Conservation (phyloP, 2,329 filamentous ascomycete species). For the Fusarium austroafricanum region DNA sequence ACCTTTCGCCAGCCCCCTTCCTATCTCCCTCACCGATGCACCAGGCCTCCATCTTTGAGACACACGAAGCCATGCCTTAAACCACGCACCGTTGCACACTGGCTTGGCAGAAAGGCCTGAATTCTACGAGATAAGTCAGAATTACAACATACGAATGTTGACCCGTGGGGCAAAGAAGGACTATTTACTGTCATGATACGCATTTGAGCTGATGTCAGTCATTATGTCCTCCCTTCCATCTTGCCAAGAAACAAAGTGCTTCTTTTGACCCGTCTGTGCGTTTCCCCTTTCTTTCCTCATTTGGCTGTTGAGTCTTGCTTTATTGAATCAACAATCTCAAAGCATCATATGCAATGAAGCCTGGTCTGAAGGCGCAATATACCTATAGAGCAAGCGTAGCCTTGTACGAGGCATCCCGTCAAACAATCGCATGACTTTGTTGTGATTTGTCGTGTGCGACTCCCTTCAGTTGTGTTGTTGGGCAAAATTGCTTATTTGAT, state of each 20-base stretch:
- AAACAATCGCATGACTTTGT: background rate
- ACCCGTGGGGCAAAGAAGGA: background rate
- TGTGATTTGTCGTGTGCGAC: background rate
- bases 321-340: background rate
- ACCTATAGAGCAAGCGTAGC: background rate
- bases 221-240: background rate
- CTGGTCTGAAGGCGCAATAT: background rate
- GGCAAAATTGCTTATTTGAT: conserved; percentile 10
- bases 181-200: background rate
- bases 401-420: background rate
- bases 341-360: too few relatives aligned
- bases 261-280: background rate
- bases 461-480: background rate
- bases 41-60: conserved; percentile 11
- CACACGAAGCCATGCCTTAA: conserved; percentile 10
- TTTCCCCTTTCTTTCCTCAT: background rate
- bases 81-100: conserved; percentile 3
- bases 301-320: background rate
- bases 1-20: conserved; percentile 18
- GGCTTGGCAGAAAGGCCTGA: background rate
- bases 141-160: background rate
- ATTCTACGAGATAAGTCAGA: background rate
- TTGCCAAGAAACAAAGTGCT: background rate
- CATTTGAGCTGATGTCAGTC: too few relatives aligned
- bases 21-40: conserved; percentile 28